Evolutionary conservation across 2,329 filamentous ascomycete genomes (phyloP).

Genomic region (Ceratocystis variospora): DNA sequence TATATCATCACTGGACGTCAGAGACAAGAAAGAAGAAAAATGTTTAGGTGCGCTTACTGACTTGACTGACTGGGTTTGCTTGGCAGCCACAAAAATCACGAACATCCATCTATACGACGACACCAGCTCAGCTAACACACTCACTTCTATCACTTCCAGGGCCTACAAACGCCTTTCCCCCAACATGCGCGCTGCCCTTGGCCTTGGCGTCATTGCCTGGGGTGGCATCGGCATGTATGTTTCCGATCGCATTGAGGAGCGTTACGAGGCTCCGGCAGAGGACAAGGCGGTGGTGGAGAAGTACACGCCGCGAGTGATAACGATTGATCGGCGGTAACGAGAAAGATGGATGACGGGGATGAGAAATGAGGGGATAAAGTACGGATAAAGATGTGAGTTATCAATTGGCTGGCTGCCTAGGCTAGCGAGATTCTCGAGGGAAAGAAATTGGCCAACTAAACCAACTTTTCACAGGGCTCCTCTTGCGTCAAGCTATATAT

Average conservation of each 20-base stretch:
- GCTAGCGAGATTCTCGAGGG: too few species aligned
- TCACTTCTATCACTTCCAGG: constrained; percentile 32
- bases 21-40: too few species aligned
- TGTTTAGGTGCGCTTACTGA: too few species aligned
- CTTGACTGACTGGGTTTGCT: too few species aligned
- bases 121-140: not conserved
- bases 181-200: constrained; percentile 57
- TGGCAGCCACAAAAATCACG: too few species aligned
- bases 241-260: constrained; percentile 58
- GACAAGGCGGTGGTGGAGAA: constrained; percentile 55
- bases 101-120: too few species aligned
- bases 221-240: constrained; percentile 59
- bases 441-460: too few species aligned
- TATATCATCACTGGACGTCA: too few species aligned
- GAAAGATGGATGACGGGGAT: not conserved
- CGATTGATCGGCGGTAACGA: constrained; percentile 34
- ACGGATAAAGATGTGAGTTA: constrained; percentile 5
- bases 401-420: too few species aligned
- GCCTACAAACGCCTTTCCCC: constrained; percentile 59
- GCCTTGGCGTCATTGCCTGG: constrained; percentile 63
- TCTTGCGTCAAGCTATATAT: too few species aligned
- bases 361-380: not conserved
- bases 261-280: constrained; percentile 57
- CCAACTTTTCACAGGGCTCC: too few species aligned
- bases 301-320: constrained; percentile 46